Evolutionary conservation across 2,329 filamentous ascomycete genomes (phyloP).

Genomic region (Colletotrichum sp.): DNA sequence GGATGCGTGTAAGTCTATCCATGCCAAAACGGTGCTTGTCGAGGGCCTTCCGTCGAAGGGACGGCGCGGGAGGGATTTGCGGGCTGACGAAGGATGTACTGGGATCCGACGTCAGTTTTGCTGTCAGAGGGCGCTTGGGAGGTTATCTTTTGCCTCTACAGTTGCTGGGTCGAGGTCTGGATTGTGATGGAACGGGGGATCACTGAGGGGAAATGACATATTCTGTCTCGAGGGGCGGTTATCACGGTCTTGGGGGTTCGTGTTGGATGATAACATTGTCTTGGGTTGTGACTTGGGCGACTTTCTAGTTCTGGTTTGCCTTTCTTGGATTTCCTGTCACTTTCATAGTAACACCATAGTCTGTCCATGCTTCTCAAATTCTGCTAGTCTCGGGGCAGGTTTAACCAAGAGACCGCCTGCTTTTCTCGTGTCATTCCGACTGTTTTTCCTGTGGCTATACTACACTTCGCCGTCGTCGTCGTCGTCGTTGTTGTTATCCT

Average conservation of each 20-base stretch:
- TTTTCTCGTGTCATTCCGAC: no score
- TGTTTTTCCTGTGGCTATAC: neutral
- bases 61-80: neutral
- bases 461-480: neutral
- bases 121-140: neutral
- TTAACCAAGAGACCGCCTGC: neutral
- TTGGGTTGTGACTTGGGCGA: neutral
- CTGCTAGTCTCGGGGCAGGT: neutral
- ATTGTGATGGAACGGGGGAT: neutral
- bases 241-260: neutral
- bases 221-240: neutral
- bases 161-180: neutral
- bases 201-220: neutral
- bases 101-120: conserved; percentile 1
- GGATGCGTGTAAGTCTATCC: neutral
- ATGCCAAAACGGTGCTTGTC: neutral
- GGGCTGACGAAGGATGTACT: neutral
- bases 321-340: neutral
- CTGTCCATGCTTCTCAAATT: neutral
- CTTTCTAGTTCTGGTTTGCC: neutral
- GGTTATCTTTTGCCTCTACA: neutral
- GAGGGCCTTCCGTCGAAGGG: neutral
- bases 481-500: no score
- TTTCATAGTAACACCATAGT: neutral
- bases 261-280: neutral